Conservation (phyloP, 2,329 filamentous ascomycete species). For the Hypoxylon sp. region DNA sequence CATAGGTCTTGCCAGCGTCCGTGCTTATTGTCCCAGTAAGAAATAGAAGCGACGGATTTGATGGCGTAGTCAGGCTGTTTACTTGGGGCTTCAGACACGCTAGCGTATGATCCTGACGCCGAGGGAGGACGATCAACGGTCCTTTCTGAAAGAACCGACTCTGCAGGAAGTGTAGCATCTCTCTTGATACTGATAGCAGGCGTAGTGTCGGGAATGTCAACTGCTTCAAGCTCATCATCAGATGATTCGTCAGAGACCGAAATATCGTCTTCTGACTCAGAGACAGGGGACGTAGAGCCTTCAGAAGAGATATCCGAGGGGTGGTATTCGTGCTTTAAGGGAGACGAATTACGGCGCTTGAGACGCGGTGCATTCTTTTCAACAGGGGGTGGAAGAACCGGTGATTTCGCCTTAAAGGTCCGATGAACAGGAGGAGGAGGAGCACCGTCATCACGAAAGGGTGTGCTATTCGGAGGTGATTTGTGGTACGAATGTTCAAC, state of each 20-base stretch:
- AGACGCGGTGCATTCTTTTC: slow-evolving; percentile 57
- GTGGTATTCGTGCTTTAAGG: slow-evolving; percentile 95
- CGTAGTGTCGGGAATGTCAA: slow-evolving; percentile 66
- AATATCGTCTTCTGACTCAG: slow-evolving; percentile 57
- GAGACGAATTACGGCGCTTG: slow-evolving; percentile 84
- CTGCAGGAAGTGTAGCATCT: slow-evolving; percentile 44
- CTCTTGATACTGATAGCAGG: slow-evolving; percentile 65
- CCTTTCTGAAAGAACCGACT: slow-evolving; percentile 58
- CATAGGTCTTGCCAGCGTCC: slow-evolving; percentile 68
- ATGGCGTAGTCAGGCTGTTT: slow-evolving; percentile 54
- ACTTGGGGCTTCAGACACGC: slow-evolving; percentile 58
- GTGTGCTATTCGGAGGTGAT: slow-evolving; percentile 46
- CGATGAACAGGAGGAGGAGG: slow-evolving; percentile 65
- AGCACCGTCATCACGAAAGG: slow-evolving; percentile 62
- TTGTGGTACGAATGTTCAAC: slow-evolving; percentile 50
- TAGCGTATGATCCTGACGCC: slow-evolving; percentile 80
- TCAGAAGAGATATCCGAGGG: slow-evolving; percentile 75
- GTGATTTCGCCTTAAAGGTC: slow-evolving; percentile 51
- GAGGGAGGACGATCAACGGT: slow-evolving; percentile 74
- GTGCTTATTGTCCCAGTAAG: slow-evolving; percentile 68
- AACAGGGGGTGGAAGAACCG: slow-evolving; percentile 55
- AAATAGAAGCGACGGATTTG: slow-evolving; percentile 64
- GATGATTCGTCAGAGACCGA: slow-evolving; percentile 56
- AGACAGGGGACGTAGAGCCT: slow-evolving; percentile 39
- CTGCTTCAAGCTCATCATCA: slow-evolving; percentile 66